These are phyloP conservation scores for Claviceps sp. DNA, from an alignment of 2,329 filamentous ascomycete genomes.

Conservation along the genomic window DNA sequence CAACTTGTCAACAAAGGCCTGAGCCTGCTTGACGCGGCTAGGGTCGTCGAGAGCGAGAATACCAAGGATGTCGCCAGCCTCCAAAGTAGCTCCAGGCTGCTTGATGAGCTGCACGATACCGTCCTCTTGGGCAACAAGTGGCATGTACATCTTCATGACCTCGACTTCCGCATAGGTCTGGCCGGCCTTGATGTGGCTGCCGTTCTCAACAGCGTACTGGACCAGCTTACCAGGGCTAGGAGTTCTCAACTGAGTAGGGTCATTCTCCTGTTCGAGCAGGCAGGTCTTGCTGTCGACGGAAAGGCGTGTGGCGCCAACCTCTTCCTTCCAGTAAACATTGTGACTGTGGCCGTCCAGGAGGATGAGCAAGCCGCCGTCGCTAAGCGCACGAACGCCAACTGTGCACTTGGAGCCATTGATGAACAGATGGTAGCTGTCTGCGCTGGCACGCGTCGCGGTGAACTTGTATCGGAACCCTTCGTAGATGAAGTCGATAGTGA, in stretches of 20 bases:
- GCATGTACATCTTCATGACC: constrained; percentile 99
- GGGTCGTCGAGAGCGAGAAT: constrained; percentile 93
- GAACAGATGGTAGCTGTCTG: constrained; percentile 93
- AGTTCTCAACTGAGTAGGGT: constrained; percentile 89
- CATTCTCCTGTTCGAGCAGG: constrained; percentile 94
- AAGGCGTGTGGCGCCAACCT: constrained; percentile 86
- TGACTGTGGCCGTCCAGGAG: constrained; percentile 86
- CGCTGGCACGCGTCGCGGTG: constrained; percentile 81
- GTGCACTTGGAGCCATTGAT: constrained; percentile 97
- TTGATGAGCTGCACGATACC: constrained; percentile 97
- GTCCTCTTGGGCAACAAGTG: constrained; percentile 84
- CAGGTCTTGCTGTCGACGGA: constrained; percentile 98
- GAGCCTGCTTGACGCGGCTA: constrained; percentile 88
- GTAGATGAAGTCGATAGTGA: constrained; percentile 97
- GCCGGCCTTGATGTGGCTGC: constrained; percentile 80
- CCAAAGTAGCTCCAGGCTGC: constrained; percentile 93
- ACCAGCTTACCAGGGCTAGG: constrained; percentile 95
- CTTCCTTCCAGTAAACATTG: constrained; percentile 99
- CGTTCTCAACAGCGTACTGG: constrained; percentile 94
- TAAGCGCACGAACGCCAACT: constrained; percentile 81
- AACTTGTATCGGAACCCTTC: constrained; percentile 96
- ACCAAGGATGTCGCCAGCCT: constrained; percentile 96
- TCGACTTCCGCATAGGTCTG: constrained; percentile 94
- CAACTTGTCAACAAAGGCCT: constrained; percentile 83
- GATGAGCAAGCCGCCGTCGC: constrained; percentile 85